phyloP scores from a whole-genome alignment of 345 rosid species.

The Eucalyptus guilfoylei region DNA sequence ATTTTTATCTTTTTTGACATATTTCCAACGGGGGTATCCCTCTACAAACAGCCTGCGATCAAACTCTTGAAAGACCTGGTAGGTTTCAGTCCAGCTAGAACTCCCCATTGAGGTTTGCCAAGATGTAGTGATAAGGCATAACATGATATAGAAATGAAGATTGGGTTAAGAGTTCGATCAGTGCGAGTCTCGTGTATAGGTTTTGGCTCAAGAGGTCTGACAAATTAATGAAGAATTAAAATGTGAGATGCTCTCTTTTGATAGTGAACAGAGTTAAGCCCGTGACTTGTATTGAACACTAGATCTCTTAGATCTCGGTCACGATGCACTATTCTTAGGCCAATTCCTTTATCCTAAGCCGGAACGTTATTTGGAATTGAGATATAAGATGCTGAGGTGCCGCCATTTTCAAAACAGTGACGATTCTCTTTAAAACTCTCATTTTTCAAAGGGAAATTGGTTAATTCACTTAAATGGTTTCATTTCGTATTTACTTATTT shows the following conservation, averaged over 20 bases:
- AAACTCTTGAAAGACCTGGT: background rate
- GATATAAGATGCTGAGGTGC: no score
- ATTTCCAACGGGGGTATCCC: background rate
- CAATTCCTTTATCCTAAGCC: background rate
- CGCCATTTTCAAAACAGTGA: no score
- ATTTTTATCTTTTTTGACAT: rapidly evolving
- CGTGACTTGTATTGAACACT: background rate
- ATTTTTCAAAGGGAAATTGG: no score
- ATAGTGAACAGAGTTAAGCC: background rate
- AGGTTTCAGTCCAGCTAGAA: background rate
- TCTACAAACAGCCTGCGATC: background rate
- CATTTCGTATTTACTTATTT: no score
- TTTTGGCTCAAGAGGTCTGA: background rate
- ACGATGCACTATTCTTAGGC: background rate
- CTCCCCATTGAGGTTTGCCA: background rate
- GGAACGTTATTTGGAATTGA: background rate
- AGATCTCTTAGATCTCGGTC: background rate
- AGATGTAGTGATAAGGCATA: no score
- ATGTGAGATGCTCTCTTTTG: background rate
- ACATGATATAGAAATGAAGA: background rate
- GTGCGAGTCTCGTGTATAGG: background rate
- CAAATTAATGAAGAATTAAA: background rate
- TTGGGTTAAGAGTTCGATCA: background rate
- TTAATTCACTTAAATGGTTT: no score
- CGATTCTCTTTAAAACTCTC: no score